These are phyloP conservation scores for Trypanosoma boissoni DNA, from an alignment of 208 protist genomes.

Conservation along the genomic window DNA sequence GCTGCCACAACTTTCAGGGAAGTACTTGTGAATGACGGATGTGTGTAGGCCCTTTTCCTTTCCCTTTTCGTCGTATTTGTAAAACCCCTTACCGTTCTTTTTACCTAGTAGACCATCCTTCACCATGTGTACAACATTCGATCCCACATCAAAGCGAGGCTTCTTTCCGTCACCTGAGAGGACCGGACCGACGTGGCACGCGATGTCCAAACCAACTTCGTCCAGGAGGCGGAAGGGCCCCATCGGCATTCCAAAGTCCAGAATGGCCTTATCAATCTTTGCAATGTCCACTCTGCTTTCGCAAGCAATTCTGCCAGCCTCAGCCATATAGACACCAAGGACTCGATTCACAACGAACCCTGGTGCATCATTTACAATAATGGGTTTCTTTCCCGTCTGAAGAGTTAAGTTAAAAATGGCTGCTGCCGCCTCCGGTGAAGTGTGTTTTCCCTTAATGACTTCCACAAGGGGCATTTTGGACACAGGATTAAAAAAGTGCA, in stretches of 20 bases:
- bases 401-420: slow-evolving; percentile 74
- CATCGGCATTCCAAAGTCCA: slow-evolving; percentile 91
- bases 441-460: slow-evolving; percentile 86
- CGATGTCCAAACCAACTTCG: slow-evolving; percentile 92
- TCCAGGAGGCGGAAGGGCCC: slow-evolving; percentile 90
- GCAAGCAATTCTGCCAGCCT: slow-evolving; percentile 61
- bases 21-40: slow-evolving; percentile 27
- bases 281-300: slow-evolving; percentile 53
- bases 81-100: slow-evolving; percentile 90
- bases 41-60: slow-evolving; percentile 62
- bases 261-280: slow-evolving; percentile 71
- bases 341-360: slow-evolving; percentile 88
- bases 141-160: slow-evolving; percentile 56
- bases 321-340: slow-evolving; percentile 84
- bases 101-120: slow-evolving; percentile 68
- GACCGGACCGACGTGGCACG: slow-evolving; percentile 67
- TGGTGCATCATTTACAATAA: slow-evolving; percentile 87
- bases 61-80: slow-evolving; percentile 70
- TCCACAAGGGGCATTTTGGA: slow-evolving; percentile 93
- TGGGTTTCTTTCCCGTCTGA: slow-evolving; percentile 88
- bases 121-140: slow-evolving; percentile 53
- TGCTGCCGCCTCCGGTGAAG: slow-evolving; percentile 65
- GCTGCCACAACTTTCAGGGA: slow-evolving; percentile 27
- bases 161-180: slow-evolving; percentile 60
- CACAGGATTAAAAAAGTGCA: slow-evolving; percentile 96